Base-by-base conservation (phyloP, 176 grass and related monocot genomes). In the Pharus latifolius region DNA sequence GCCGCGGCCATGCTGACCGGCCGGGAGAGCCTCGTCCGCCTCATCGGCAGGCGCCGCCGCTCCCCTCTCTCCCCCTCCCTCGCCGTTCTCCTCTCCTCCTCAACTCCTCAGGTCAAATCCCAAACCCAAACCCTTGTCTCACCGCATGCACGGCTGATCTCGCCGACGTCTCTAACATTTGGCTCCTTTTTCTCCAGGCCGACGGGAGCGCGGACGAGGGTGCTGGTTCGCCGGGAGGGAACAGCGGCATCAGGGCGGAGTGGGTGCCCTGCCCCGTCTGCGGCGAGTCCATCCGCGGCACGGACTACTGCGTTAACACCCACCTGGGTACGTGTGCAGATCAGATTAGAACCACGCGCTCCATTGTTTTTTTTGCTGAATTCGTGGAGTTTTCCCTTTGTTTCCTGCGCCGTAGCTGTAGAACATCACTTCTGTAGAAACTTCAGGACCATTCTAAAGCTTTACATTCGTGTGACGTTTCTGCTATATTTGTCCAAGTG, bases 261-360 rank as follows among this genome's bases (percentile, higher is more conserved):
- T 71, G 61, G 84, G 87, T 99, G 51, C 41, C 58, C 7, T 99
- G 95, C 75, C 87, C 90, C 7, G 84, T 91, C 46, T 94, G 95
- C 72, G 87, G 82, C 69, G 81, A 79, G 52, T 82, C 76, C 20
- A 88, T 99, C 75, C 78, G 47, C 5, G 87, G 84, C 40, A 86
- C 75, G 1, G 87, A 86, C 49, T 88, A 86, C 87, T 65, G 49
- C 38, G 73, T 99, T 34, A 99, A 94, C 41, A 63, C 78, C 3
- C 87, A 94, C 78, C 80, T 91, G n/a, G 95, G 95, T 94, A 16
- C 30, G 82, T 66, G 34, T 31, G 0, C 67, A 34, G 2, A 0
- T 0, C n/a, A n/a, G n/a, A n/a, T n/a, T n/a, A n/a, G n/a, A n/a
- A n/a, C 5, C 20, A n/a, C 8, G 18, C 54, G 17, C 38, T 22